phyloP scores from a whole-genome alignment of 2,329 filamentous ascomycete genomes.

The Annulohypoxylon truncatum region DNA sequence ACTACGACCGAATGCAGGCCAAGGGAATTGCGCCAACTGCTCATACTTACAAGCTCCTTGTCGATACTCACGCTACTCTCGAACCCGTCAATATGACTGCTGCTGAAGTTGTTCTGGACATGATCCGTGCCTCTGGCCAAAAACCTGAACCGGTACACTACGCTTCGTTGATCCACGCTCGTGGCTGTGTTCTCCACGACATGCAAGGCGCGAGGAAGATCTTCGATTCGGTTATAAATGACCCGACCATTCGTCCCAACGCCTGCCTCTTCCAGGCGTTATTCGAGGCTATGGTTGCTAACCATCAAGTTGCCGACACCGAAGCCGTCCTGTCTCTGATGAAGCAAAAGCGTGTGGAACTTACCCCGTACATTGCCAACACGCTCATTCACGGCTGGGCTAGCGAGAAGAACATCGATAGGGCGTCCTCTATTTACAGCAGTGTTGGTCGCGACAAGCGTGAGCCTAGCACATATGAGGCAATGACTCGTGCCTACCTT shows the following conservation, averaged over 20 bases:
- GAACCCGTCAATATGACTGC: slow-evolving; percentile 90
- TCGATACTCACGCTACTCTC: slow-evolving; percentile 93
- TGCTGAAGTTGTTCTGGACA: slow-evolving; percentile 83
- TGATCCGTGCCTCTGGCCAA: slow-evolving; percentile 79
- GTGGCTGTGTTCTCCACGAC: slow-evolving; percentile 93
- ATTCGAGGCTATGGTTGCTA: slow-evolving; percentile 97
- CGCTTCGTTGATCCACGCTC: slow-evolving; percentile 93
- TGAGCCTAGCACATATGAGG: slow-evolving; percentile 98
- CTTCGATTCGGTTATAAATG: slow-evolving; percentile 83
- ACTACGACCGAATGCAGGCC: slow-evolving; percentile 93
- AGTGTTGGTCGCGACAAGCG: slow-evolving; percentile 81
- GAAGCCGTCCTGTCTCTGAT: slow-evolving; percentile 81
- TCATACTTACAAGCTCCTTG: slow-evolving; percentile 97
- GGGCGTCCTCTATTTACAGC: slow-evolving; percentile 82
- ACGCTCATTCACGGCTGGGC: slow-evolving; percentile 98
- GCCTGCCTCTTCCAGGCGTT: slow-evolving; percentile 94
- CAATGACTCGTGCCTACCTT: slow-evolving; percentile 95
- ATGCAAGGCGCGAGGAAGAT: slow-evolving; percentile 83
- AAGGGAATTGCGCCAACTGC: slow-evolving; percentile 90
- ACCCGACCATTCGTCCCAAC: slow-evolving; percentile 75
- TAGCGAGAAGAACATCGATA: slow-evolving; percentile 80
- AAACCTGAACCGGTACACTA: slow-evolving; percentile 93
- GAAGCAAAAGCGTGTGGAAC: slow-evolving; percentile 76
- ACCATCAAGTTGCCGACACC: slow-evolving; percentile 83
- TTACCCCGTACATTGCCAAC: slow-evolving; percentile 98